Base-by-base conservation (phyloP, 73 alveolate species). In the Paramecium sexaurelia region DNA sequence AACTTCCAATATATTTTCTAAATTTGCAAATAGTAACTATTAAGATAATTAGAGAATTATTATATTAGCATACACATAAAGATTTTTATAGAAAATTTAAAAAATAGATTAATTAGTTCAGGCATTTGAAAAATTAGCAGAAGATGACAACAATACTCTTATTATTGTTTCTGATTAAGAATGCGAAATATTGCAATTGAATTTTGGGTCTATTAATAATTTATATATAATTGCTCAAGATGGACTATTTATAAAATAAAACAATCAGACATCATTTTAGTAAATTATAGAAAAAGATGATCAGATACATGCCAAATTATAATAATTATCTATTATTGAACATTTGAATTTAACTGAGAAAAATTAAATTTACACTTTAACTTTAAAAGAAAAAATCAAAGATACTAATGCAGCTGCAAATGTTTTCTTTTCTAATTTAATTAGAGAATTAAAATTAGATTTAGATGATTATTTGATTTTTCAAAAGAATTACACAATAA, bases 201-300 rank as follows among this genome's bases (percentile, higher is more conserved):
- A 22, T 8, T 40, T 78, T 45, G 90, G 71, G 6, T 24, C 40
- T 1, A 78, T 78, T 13, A 26, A 37, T 41, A 39, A 39, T 29
- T 26, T 78, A 22, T 78, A 39, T 45, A 15, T 40, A 24, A 78
- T 78, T 19, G 68, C 75, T 6, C 24, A 78, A 15, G 90, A 78
- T 78, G 90, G 90, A 39, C 41, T 78, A 4, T 78, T 40, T 40
- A 78, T 78, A 13, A 78, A 78, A 43, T 41, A 45, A 45, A 78
- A 78, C 24, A 40, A 40, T 27, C 9, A 35, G 5, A 71, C 55
- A 1, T 6, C 15, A 5, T 71, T 35, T 13, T 71, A 71, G 15
- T 71, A 29, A 71, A 43, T 78, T 41, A 7, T 40, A 7, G 55
- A 39, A 7, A 6, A 13, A 9, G 45, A 78, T 43, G 55, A 22